These are phyloP conservation scores for Spizellomyces punctatus DNA, from an alignment of 192 early-diverging fungal species.

Conservation along the genomic window DNA sequence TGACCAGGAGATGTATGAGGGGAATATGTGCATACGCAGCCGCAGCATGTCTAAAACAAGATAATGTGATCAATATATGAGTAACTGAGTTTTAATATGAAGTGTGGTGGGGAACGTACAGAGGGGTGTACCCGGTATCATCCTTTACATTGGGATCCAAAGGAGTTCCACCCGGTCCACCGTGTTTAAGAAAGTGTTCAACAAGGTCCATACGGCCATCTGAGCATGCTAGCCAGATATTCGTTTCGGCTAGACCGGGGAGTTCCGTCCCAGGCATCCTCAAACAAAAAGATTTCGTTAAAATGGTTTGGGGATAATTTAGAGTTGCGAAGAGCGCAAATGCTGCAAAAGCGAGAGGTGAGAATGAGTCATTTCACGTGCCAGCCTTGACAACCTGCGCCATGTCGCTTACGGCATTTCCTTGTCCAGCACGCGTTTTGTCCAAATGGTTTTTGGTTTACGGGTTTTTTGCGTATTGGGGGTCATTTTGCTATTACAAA, in stretches of 20 bases:
- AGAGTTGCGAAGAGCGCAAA: too few species aligned
- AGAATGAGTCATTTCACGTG: too few species aligned
- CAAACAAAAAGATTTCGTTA: too few species aligned
- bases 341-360: too few species aligned
- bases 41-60: conserved; percentile 66
- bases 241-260: conserved; percentile 30
- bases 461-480: too few species aligned
- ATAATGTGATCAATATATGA: background rate
- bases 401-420: too few species aligned
- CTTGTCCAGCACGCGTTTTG: too few species aligned
- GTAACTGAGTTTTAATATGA: background rate
- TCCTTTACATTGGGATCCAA: conserved; percentile 68
- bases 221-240: conserved; percentile 71
- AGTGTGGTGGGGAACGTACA: conserved; percentile 48
- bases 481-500: too few species aligned
- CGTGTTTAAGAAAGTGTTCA: conserved; percentile 51
- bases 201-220: conserved; percentile 67
- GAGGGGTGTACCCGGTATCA: conserved; percentile 76
- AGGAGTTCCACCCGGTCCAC: conserved; percentile 20
- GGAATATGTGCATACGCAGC: conserved; percentile 71
- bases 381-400: too few species aligned
- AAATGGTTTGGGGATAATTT: too few species aligned
- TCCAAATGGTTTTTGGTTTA: too few species aligned
- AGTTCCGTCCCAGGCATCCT: conserved; percentile 21
- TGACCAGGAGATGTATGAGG: conserved; percentile 68